These are phyloP conservation scores for Emergomyces orientalis DNA, from an alignment of 2,329 filamentous ascomycete species.

Conservation along the genomic window DNA sequence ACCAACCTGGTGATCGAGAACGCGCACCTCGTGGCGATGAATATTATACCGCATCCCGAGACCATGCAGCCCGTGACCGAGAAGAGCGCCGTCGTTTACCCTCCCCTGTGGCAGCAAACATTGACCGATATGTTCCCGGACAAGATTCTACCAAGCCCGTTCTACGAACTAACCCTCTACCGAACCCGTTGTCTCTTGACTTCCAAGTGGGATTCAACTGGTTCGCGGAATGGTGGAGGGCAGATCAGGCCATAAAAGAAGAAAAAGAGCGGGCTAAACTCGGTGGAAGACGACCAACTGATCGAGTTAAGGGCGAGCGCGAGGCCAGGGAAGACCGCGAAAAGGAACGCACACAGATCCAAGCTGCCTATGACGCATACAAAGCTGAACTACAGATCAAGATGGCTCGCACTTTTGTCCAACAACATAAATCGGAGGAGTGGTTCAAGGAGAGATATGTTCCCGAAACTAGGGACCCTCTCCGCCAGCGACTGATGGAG, in stretches of 20 bases:
- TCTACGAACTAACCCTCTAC: slow-evolving; percentile 48
- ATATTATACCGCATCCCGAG: slow-evolving; percentile 41
- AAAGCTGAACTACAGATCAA: slow-evolving; percentile 56
- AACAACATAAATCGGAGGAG: slow-evolving; percentile 86
- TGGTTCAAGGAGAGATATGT: slow-evolving; percentile 98
- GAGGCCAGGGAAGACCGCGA: slow-evolving; percentile 54
- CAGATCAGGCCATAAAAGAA: slow-evolving; percentile 54
- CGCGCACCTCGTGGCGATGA: slow-evolving; percentile 46
- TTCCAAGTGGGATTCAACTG: slow-evolving; percentile 60
- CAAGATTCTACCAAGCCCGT: slow-evolving; percentile 48
- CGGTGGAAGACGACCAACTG: slow-evolving; percentile 47
- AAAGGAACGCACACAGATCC: slow-evolving; percentile 54
- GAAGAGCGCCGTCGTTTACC: slow-evolving; percentile 50
- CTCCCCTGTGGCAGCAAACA: slow-evolving; percentile 48
- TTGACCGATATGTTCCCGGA: slow-evolving; percentile 57
- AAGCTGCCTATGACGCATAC: slow-evolving; percentile 56
- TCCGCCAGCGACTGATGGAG: slow-evolving; percentile 67
- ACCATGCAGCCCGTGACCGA: slow-evolving; percentile 41
- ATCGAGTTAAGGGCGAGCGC: slow-evolving; percentile 51
- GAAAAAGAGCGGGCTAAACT: slow-evolving; percentile 54
- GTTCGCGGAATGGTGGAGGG: slow-evolving; percentile 60
- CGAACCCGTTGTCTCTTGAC: slow-evolving; percentile 53
- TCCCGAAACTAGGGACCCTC: slow-evolving; percentile 64
- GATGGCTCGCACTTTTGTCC: slow-evolving; percentile 83
- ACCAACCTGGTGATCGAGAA: slow-evolving; percentile 47